These are phyloP conservation scores for Sclerospora graminicola DNA, from an alignment of 352 stramenopile genomes.

Conservation along the genomic window DNA sequence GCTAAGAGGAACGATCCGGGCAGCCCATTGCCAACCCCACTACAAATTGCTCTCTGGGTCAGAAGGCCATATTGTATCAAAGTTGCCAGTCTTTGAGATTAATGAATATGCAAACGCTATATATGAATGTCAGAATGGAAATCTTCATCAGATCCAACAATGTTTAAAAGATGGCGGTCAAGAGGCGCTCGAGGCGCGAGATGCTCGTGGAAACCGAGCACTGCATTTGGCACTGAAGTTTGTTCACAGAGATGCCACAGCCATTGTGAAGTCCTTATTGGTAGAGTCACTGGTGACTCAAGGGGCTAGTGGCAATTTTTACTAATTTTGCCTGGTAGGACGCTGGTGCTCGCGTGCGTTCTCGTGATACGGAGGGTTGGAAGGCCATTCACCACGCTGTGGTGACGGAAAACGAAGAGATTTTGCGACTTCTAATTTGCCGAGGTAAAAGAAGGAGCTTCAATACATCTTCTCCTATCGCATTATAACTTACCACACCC, in stretches of 20 bases:
- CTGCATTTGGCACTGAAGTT: constrained; percentile 64
- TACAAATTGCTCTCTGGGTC: too few species aligned
- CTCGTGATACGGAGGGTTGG: constrained; percentile 44
- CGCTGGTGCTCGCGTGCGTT: constrained; percentile 49
- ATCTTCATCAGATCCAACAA: constrained; percentile 39
- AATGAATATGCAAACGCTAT: neutral
- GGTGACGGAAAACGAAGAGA: constrained; percentile 47
- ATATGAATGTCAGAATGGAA: constrained; percentile 48
- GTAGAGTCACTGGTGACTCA: constrained; percentile 12
- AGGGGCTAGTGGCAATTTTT: too few species aligned
- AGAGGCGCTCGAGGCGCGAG: constrained; percentile 37
- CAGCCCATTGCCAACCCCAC: too few species aligned
- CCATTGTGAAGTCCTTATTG: constrained; percentile 45
- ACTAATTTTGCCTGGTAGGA: constrained; percentile 16
- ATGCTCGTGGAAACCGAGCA: constrained; percentile 45
- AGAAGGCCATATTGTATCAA: too few species aligned
- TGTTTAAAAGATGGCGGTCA: constrained; percentile 14
- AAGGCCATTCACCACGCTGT: constrained; percentile 59
- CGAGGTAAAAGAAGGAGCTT: constrained; percentile 19
- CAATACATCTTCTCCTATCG: neutral
- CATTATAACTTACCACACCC: neutral
- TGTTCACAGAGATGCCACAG: constrained; percentile 38
- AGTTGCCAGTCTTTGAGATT: neutral
- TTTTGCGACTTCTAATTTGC: constrained; percentile 41
- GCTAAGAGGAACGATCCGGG: too few species aligned